Evolutionary conservation across 352 stramenopile species (phyloP).

Genomic region (Phytopythium vexans): DNA sequence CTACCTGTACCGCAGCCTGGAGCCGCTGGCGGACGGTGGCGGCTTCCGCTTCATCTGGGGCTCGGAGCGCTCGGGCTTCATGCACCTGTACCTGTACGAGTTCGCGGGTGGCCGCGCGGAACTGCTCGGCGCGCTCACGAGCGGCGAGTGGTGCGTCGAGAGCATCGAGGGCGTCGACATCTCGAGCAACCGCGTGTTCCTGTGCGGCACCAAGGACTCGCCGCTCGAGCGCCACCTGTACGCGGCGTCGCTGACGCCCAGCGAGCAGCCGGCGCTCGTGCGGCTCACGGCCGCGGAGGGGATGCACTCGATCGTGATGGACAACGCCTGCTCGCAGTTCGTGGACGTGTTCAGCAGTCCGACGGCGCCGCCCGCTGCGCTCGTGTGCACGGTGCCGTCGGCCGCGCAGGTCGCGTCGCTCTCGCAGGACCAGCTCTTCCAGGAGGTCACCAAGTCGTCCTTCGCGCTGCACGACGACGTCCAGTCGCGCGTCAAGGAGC

Average conservation of each 20-base stretch:
- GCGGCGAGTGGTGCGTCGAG: constrained; percentile 71
- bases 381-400: constrained; percentile 49
- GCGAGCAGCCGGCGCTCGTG: constrained; percentile 41
- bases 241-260: constrained; percentile 56
- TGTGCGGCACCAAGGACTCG: constrained; percentile 84
- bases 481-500: constrained; percentile 49
- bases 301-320: constrained; percentile 91
- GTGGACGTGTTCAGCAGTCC: constrained; percentile 84
- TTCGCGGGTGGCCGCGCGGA: constrained; percentile 39
- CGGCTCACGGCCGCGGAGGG: constrained; percentile 76
- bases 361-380: constrained; percentile 55
- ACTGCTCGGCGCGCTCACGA: constrained; percentile 60
- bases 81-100: constrained; percentile 96
- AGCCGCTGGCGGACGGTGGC: constrained; percentile 58
- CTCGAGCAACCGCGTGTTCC: constrained; percentile 81
- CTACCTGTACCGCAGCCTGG: constrained; percentile 90
- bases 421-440: constrained; percentile 17
- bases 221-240: constrained; percentile 92
- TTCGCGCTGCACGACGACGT: constrained; percentile 58
- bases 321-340: constrained; percentile 74
- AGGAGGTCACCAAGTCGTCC: constrained; percentile 35
- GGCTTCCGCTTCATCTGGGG: constrained; percentile 95
- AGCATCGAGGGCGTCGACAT: constrained; percentile 83
- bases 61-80: constrained; percentile 92
- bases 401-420: constrained; percentile 27